Conservation (phyloP, 805 yeast species). For the Metschnikowia orientalis region DNA sequence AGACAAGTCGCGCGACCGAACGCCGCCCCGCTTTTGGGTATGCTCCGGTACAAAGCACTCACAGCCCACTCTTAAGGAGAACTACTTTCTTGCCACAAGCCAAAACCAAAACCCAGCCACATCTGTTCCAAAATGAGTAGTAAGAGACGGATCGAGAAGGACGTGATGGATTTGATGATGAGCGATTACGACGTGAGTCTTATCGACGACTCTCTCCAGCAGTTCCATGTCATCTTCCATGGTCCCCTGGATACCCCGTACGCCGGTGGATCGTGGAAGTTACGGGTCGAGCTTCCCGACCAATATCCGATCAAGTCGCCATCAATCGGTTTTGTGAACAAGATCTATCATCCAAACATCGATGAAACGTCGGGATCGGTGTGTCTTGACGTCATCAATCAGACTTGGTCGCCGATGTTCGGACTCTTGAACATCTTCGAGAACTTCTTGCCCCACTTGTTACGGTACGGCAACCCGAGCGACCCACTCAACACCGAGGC, state of each 20-base stretch:
- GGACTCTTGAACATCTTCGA: conserved; percentile 88
- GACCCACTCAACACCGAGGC: conserved; percentile 94
- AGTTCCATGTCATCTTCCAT: conserved; percentile 74
- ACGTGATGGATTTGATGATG: conserved; percentile 95
- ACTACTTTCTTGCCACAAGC: neutral
- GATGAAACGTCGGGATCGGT: conserved; percentile 89
- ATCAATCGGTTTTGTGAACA: conserved; percentile 87
- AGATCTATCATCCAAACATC: conserved; percentile 91
- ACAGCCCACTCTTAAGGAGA: neutral
- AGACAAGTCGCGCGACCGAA: too few species aligned
- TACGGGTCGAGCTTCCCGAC: conserved; percentile 90
- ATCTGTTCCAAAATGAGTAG: conserved; percentile 18
- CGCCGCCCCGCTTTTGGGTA: too few species aligned
- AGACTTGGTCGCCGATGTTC: conserved; percentile 98
- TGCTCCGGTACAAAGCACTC: too few species aligned
- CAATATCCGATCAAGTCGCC: conserved; percentile 96
- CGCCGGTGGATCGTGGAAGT: conserved; percentile 84
- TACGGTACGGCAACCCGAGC: conserved; percentile 88
- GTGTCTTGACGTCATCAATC: conserved; percentile 93
- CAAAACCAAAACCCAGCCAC: neutral
- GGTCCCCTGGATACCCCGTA: conserved; percentile 86
- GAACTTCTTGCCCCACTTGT: conserved; percentile 84
- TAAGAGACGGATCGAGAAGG: conserved; percentile 83
- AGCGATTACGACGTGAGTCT: conserved; percentile 86
- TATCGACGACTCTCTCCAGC: conserved; percentile 74